Conservation (phyloP, 495 filamentous ascomycete genomes). For the Jackrogersella multiformis region DNA sequence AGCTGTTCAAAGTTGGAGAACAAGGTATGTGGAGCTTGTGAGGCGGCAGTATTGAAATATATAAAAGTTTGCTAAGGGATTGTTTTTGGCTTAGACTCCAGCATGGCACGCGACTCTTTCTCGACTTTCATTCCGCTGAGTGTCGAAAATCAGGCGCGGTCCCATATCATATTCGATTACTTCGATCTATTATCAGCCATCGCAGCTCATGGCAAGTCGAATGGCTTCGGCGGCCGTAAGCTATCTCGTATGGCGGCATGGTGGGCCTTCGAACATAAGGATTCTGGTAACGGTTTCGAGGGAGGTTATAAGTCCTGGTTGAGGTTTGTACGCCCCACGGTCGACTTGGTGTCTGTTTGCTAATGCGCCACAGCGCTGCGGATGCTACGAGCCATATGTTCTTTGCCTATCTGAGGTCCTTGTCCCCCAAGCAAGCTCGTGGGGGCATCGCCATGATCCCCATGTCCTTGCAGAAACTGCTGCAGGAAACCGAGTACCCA, state of each 20-base stretch:
- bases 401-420: slow-evolving; percentile 93
- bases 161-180: slow-evolving; percentile 93
- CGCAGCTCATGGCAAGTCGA: slow-evolving; percentile 84
- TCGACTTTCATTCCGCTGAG: slow-evolving; percentile 95
- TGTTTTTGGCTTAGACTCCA: slow-evolving; percentile 71
- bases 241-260: slow-evolving; percentile 94
- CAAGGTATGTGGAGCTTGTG: slow-evolving; percentile 67
- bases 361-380: slow-evolving; percentile 72
- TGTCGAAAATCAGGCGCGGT: slow-evolving; percentile 86
- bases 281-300: slow-evolving; percentile 91
- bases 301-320: slow-evolving; percentile 90
- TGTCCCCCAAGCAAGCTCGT: slow-evolving; percentile 78
- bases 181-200: slow-evolving; percentile 91
- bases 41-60: neutral
- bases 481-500: slow-evolving; percentile 94
- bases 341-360: slow-evolving; percentile 30
- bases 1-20: slow-evolving; percentile 94
- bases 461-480: slow-evolving; percentile 86
- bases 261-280: slow-evolving; percentile 96
- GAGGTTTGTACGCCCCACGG: slow-evolving; percentile 43
- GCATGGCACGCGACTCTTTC: slow-evolving; percentile 91
- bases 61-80: slow-evolving; percentile 20
- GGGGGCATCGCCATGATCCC: slow-evolving; percentile 85
- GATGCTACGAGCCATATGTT: slow-evolving; percentile 97
- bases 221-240: slow-evolving; percentile 93